Evolutionary conservation across 768 basidiomycete genomes (phyloP).

Genomic region (Myochromella boudieri): DNA sequence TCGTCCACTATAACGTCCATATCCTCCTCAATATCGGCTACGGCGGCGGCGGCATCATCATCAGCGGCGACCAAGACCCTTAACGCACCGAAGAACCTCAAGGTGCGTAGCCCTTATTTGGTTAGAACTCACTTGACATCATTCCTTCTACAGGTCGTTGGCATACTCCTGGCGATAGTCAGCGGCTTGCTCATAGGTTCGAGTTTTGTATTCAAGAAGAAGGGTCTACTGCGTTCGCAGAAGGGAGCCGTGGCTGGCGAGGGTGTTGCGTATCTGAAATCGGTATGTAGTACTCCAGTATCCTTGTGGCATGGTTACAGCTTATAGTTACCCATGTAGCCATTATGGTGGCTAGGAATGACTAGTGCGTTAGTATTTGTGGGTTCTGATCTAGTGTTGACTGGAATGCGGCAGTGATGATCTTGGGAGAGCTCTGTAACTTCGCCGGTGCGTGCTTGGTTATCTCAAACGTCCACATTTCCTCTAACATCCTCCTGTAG

Average conservation of each 20-base stretch:
- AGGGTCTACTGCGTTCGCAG: constrained; percentile 79
- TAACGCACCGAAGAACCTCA: constrained; percentile 47
- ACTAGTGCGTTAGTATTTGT: constrained; percentile 49
- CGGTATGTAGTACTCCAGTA: constrained; percentile 49
- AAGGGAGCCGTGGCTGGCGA: constrained; percentile 78
- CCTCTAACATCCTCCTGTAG: constrained; percentile 31
- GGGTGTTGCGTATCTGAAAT: constrained; percentile 94
- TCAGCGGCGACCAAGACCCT: constrained; percentile 35
- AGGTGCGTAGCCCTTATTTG: constrained; percentile 32
- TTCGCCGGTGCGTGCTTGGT: constrained; percentile 61
- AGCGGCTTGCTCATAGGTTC: constrained; percentile 90
- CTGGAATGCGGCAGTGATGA: constrained; percentile 68
- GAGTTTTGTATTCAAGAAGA: constrained; percentile 98
- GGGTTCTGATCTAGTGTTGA: neutral
- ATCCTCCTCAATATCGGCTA: constrained; percentile 31
- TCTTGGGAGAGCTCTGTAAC: constrained; percentile 85
- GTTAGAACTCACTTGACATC: constrained; percentile 8
- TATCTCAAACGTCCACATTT: constrained; percentile 25
- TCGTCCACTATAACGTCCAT: constrained; percentile 27
- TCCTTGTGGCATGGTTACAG: constrained; percentile 5
- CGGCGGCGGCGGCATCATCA: constrained; percentile 38
- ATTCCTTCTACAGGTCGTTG: constrained; percentile 54
- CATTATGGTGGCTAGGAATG: constrained; percentile 96
- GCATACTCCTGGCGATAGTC: constrained; percentile 70
- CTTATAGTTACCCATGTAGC: constrained; percentile 37